Percentiles rank a stretch among this genome's conserved stretches.
These are phyloP conservation scores for Moringa oleifera DNA, from an alignment of 345 rosid genomes.

Conservation along the genomic window DNA sequence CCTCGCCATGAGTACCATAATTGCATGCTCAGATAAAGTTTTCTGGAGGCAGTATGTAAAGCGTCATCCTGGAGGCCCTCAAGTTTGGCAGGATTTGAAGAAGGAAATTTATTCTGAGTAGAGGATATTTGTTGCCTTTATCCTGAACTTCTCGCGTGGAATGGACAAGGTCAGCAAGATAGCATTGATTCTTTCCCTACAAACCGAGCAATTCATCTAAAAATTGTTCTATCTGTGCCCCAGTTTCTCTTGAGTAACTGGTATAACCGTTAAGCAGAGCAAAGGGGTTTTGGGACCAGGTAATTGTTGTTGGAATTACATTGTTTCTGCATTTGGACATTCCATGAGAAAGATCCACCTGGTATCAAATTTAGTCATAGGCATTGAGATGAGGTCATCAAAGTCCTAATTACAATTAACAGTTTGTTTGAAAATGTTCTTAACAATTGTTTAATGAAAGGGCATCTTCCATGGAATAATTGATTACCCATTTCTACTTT, in stretches of 20 bases:
- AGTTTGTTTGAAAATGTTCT: too few species aligned
- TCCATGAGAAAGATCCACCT: too few species aligned
- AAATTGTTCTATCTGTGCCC: not conserved
- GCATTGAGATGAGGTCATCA: too few species aligned
- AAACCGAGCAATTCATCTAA: not conserved
- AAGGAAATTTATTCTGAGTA: conserved; percentile 1
- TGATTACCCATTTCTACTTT: too few species aligned
- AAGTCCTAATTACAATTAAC: too few species aligned
- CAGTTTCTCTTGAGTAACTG: too few species aligned
- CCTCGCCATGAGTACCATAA: conserved; percentile 43
- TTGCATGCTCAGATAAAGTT: conserved; percentile 33
- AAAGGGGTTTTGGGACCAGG: too few species aligned
- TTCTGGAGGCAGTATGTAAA: conserved; percentile 38
- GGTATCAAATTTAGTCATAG: too few species aligned
- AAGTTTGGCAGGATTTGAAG: conserved; percentile 57
- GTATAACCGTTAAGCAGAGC: too few species aligned
- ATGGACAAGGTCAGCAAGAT: not conserved
- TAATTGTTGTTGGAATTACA: too few species aligned
- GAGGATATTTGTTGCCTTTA: not conserved
- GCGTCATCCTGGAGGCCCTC: conserved; percentile 54
- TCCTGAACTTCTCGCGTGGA: not conserved
- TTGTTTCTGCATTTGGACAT: too few species aligned
- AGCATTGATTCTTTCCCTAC: not conserved
- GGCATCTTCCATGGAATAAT: too few species aligned
- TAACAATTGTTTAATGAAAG: not conserved